Evolutionary conservation across 1,139 yeast genomes (phyloP).

Genomic region (Candida glucosophila): DNA sequence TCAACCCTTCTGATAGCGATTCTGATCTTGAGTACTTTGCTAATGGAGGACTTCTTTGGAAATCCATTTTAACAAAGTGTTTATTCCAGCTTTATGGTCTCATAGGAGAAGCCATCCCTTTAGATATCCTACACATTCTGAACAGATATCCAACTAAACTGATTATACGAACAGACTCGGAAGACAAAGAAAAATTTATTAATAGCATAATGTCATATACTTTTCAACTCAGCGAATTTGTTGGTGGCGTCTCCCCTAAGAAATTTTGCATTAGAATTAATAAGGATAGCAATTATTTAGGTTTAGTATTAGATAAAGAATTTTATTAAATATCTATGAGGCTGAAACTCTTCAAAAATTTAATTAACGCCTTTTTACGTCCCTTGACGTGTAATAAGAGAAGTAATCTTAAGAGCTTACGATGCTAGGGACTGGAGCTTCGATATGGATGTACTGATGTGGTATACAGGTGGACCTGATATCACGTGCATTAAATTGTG

Average conservation of each 20-base stretch:
- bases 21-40: slow-evolving; percentile 6
- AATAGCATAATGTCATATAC: slow-evolving; percentile 23
- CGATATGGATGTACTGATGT: no score
- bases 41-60: slow-evolving; percentile 24
- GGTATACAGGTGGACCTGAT: no score
- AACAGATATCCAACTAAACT: slow-evolving; percentile 10
- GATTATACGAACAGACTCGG: slow-evolving; percentile 16
- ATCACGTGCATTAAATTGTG: no score
- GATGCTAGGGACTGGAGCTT: no score
- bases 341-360: no score
- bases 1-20: no score
- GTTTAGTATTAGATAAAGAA: slow-evolving; percentile 8
- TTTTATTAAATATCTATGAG: no score
- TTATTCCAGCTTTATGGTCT: slow-evolving; percentile 25
- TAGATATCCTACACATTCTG: slow-evolving; percentile 15
- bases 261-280: slow-evolving; percentile 15
- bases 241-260: slow-evolving; percentile 15
- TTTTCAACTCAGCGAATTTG: slow-evolving; percentile 17
- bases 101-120: slow-evolving; percentile 27
- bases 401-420: no score
- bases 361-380: no score
- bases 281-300: slow-evolving; percentile 11
- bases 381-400: no score
- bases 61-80: slow-evolving; percentile 16
- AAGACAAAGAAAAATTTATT: slow-evolving; percentile 19